Evolutionary conservation across 139 green algal species (phyloP).

Genomic region (Coelastrella sp.): DNA sequence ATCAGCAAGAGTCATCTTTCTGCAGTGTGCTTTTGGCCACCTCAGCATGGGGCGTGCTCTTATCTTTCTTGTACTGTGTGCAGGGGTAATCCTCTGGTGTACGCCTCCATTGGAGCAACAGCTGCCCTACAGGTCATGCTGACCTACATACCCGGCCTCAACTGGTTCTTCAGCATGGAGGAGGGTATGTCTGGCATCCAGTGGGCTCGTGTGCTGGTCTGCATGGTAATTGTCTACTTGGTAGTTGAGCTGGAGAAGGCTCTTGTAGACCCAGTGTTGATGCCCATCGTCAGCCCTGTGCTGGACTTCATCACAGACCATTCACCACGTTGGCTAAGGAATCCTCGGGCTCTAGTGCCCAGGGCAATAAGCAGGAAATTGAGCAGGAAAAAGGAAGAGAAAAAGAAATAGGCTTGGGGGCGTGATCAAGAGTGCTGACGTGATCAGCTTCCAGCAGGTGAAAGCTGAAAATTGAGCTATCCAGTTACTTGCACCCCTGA

Average conservation of each 20-base stretch:
- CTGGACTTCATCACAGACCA: conserved; percentile 22
- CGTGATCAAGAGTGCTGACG: too few species aligned
- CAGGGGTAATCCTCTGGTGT: conserved; percentile 20
- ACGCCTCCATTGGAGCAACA: conserved; percentile 20
- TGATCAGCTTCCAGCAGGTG: too few species aligned
- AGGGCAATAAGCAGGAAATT: not conserved
- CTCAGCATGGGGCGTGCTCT: too few species aligned
- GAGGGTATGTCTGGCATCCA: conserved; percentile 44
- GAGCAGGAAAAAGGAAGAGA: not conserved
- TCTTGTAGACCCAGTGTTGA: conserved; percentile 45
- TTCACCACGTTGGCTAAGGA: conserved; percentile 7
- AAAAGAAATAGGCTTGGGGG: too few species aligned
- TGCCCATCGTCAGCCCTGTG: conserved; percentile 39
- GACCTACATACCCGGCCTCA: conserved; percentile 45
- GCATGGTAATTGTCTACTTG: conserved; percentile 45
- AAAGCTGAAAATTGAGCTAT: too few species aligned
- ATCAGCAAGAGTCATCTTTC: too few species aligned
- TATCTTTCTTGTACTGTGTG: not conserved
- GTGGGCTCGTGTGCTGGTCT: conserved; percentile 39
- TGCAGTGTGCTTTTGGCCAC: too few species aligned
- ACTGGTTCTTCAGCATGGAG: conserved; percentile 42
- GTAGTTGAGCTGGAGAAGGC: conserved; percentile 47
- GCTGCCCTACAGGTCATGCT: conserved; percentile 46
- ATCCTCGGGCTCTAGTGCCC: not conserved
- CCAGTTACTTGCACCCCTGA: too few species aligned